Percentiles rank a stretch among this genome's conserved stretches.
Evolutionary conservation across 192 early-diverging fungal genomes (phyloP).

Genomic region (Endogone sp.): DNA sequence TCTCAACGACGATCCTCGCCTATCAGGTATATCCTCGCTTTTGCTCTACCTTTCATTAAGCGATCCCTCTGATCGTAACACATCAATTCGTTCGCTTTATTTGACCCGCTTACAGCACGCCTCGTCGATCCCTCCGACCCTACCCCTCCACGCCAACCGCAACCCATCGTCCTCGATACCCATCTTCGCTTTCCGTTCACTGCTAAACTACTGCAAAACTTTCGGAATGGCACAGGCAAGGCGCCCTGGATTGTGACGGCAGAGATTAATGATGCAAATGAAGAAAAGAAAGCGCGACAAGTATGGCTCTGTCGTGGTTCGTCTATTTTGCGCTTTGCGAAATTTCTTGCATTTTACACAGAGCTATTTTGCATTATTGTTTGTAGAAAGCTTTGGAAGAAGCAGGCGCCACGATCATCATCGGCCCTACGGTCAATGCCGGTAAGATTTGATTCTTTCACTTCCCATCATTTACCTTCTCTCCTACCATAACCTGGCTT

Average conservation of each 20-base stretch:
- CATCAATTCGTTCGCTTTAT: no score
- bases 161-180: slow-evolving; percentile 79
- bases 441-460: no score
- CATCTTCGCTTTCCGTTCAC: slow-evolving; percentile 54
- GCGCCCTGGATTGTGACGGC: slow-evolving; percentile 57
- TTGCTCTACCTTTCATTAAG: no score
- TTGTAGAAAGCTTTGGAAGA: slow-evolving; percentile 38
- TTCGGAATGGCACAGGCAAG: slow-evolving; percentile 14
- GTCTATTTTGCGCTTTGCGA: neutral
- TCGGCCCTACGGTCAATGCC: neutral
- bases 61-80: no score
- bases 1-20: slow-evolving; percentile 73
- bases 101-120: no score
- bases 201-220: slow-evolving; percentile 48
- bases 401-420: slow-evolving; percentile 56
- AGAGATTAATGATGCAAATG: neutral
- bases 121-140: slow-evolving; percentile 1
- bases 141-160: slow-evolving; percentile 44
- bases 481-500: no score
- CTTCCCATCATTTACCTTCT: no score
- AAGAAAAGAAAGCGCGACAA: neutral
- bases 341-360: no score
- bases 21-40: slow-evolving; percentile 35
- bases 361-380: no score
- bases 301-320: neutral